A percentile compares a stretch with the other conserved stretches of the same genome.
Conservation (phyloP, 805 yeast species). For the Jamesozyma gamospora region DNA sequence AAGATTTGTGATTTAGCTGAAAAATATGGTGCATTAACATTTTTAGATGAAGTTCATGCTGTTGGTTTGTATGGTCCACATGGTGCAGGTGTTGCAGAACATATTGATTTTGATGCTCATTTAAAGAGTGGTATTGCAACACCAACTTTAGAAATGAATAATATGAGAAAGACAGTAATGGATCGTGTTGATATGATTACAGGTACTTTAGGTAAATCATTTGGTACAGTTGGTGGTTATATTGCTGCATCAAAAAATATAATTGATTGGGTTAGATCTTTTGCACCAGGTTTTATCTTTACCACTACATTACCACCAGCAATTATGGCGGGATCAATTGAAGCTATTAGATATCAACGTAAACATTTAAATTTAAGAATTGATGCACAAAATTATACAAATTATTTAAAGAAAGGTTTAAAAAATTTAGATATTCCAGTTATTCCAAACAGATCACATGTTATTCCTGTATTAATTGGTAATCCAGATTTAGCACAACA, state of each 20-base stretch:
- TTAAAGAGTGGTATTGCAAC: conserved; percentile 53
- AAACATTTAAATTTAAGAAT: conserved; percentile 66
- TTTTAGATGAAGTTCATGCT: conserved; percentile 97
- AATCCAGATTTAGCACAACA: conserved; percentile 85
- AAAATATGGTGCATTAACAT: conserved; percentile 93
- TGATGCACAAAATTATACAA: conserved; percentile 74
- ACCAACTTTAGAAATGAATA: conserved; percentile 21
- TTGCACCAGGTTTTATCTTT: conserved; percentile 94
- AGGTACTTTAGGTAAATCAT: conserved; percentile 95
- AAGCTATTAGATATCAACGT: conserved; percentile 80
- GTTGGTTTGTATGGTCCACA: conserved; percentile 99
- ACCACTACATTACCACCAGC: conserved; percentile 98
- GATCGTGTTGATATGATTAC: conserved; percentile 92
- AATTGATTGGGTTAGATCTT: conserved; percentile 92
- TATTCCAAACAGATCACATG: conserved; percentile 94
- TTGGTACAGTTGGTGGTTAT: conserved; percentile 96
- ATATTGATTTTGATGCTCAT: conserved; percentile 79
- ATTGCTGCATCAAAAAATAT: conserved; percentile 78
- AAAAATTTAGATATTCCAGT: conserved; percentile 78
- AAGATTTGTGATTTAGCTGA: conserved; percentile 92
- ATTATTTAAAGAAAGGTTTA: conserved; percentile 71
- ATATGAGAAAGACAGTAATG: conserved; percentile 47
- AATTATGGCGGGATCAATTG: conserved; percentile 87
- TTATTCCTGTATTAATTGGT: conserved; percentile 91
- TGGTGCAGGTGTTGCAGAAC: conserved; percentile 99